Base-by-base conservation (phyloP, 1,284 basidiomycete species). In the Heterobasidion annosum region DNA sequence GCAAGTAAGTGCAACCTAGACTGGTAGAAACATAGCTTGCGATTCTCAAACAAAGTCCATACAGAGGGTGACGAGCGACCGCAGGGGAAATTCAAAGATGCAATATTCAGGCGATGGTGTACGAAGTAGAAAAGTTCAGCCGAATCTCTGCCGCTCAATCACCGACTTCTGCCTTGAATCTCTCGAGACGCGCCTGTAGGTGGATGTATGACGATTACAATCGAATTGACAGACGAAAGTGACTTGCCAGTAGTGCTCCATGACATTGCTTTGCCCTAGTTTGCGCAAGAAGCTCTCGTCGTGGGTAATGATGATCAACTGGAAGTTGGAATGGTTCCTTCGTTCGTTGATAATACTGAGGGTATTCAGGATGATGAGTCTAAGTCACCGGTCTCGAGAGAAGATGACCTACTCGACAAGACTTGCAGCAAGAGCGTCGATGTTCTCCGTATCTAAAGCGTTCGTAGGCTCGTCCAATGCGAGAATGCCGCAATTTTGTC, bases 401-500 rank as follows among this genome's bases (percentile, higher is more conserved):
- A 34, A 16, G 45, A 58, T 50, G 46, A 13, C 91, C 67, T 63
- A 94, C 93, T 98, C 95, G 8, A 95, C 86, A 18, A 99, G 78
- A 62, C 93, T 91, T 44, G 81, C 80, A 7, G 97, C 96, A 13
- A 99, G 76, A 4, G 95, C 94, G 64, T 95, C 90, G 60, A 99
- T 96, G 65, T 98, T 99, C 70, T 98, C 95, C 25, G 87, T 84
- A 67, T 99, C 97, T 43, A 99, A 74, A 46, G 97, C 98, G 57
- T 98, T 99, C 19, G 97, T 99, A 10, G 97, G 97, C 71, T 99
- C 97, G 65, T 99, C 97, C 52, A 99, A 75, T 0, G 97, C 97
- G 45, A 99, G 80, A 59, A 99, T 98, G 13, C 96, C 96, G 69
- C 96, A 99, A 61, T 98, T 96, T 67, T 94, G 91, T 2, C 93